phyloP scores from a whole-genome alignment of 2,329 filamentous ascomycete species.

The Hypoxylon sp. region DNA sequence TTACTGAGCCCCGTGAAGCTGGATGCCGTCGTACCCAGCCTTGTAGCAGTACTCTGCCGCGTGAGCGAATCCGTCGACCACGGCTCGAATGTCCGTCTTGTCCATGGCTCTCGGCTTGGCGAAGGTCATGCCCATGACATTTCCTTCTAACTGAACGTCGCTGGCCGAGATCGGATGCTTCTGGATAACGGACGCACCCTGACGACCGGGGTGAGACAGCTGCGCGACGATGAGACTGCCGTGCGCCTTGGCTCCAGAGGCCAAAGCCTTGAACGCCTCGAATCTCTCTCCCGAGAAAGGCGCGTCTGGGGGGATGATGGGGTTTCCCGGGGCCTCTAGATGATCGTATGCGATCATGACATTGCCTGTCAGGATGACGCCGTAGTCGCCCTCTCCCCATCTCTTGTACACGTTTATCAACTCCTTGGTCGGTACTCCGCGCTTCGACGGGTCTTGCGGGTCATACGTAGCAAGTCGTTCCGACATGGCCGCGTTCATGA shows the following conservation, averaged over 20 bases:
- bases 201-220: conserved; percentile 69
- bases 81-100: conserved; percentile 28
- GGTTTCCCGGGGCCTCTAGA: conserved; percentile 61
- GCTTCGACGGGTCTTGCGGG: conserved; percentile 54
- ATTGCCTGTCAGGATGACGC: conserved; percentile 66
- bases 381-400: conserved; percentile 63
- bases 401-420: conserved; percentile 59
- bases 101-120: conserved; percentile 44
- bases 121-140: conserved; percentile 57
- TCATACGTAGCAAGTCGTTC: conserved; percentile 67
- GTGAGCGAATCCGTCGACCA: conserved; percentile 33
- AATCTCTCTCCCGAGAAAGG: conserved; percentile 60
- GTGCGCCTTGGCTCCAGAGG: conserved; percentile 57
- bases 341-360: conserved; percentile 66
- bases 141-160: conserved; percentile 49
- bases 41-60: conserved; percentile 37
- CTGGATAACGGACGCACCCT: conserved; percentile 49
- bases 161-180: conserved; percentile 51
- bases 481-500: conserved; percentile 67
- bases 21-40: conserved; percentile 48
- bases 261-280: conserved; percentile 61
- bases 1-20: conserved; percentile 59
- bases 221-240: conserved; percentile 66
- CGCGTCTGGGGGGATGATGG: conserved; percentile 62
- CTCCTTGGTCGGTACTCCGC: conserved; percentile 44